Percentiles rank a stretch among this genome's conserved stretches.
Conservation (phyloP, 2,329 filamentous ascomycete genomes). For the Botryotinia convoluta region DNA sequence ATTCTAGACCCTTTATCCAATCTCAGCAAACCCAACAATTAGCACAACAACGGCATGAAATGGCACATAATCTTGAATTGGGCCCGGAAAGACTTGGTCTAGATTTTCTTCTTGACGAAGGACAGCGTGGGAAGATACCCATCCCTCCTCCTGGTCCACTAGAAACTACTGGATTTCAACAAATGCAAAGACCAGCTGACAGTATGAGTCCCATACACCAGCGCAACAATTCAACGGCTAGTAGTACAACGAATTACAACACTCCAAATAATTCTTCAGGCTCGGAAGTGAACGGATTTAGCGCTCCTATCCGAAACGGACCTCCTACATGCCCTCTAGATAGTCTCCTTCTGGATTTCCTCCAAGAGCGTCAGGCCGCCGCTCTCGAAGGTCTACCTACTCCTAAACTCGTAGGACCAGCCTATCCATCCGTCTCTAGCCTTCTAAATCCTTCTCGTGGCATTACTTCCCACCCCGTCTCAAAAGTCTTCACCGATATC, state of each 20-base stretch:
- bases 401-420: conserved; percentile 68
- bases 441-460: conserved; percentile 68
- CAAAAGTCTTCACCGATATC: conserved; percentile 82
- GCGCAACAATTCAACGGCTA: conserved; percentile 31
- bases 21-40: conserved; percentile 38
- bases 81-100: conserved; percentile 67
- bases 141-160: conserved; percentile 41
- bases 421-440: conserved; percentile 76
- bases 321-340: conserved; percentile 75
- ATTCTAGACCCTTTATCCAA: conserved; percentile 27
- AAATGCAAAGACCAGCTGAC: conserved; percentile 22
- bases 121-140: conserved; percentile 53
- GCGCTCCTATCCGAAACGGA: conserved; percentile 53
- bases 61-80: conserved; percentile 57
- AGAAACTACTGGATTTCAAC: conserved; percentile 36
- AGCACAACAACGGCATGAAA: conserved; percentile 48
- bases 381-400: conserved; percentile 62
- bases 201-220: conserved; percentile 27
- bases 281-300: conserved; percentile 34
- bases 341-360: conserved; percentile 74
- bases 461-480: conserved; percentile 69
- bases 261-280: conserved; percentile 26
- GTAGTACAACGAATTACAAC: conserved; percentile 31
- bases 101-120: conserved; percentile 67
- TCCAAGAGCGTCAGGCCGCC: conserved; percentile 65